Evolutionary conservation across 208 protist species (phyloP).

Genomic region (Acanthamoeba healyi): DNA sequence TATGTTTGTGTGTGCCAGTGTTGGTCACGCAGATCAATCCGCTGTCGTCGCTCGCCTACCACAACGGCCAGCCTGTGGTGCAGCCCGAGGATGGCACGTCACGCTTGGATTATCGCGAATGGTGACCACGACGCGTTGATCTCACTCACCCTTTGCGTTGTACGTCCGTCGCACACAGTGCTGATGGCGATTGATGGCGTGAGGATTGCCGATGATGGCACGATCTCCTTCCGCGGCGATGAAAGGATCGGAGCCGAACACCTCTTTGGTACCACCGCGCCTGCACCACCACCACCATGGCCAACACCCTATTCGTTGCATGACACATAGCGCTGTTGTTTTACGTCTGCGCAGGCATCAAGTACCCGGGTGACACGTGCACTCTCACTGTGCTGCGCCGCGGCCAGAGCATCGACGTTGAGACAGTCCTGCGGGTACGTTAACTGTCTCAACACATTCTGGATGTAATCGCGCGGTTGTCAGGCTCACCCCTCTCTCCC

Average conservation of each 20-base stretch:
- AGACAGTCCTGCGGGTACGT: slow-evolving; percentile 54
- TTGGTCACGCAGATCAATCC: slow-evolving; percentile 53
- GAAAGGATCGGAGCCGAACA: slow-evolving; percentile 60
- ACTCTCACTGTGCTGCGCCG: slow-evolving; percentile 32
- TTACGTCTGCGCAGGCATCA: neutral
- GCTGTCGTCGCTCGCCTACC: slow-evolving; percentile 30
- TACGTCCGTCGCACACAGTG: neutral
- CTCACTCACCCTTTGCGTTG: too few species aligned
- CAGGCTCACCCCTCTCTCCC: too few species aligned
- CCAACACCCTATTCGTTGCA: neutral
- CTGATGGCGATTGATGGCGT: slow-evolving; percentile 75
- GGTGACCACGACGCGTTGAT: too few species aligned
- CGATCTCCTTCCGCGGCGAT: slow-evolving; percentile 72
- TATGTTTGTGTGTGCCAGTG: neutral
- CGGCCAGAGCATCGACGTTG: slow-evolving; percentile 44
- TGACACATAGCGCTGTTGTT: neutral
- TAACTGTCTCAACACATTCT: too few species aligned
- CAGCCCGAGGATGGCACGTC: neutral
- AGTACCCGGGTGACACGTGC: slow-evolving; percentile 74
- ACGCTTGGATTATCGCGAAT: too few species aligned
- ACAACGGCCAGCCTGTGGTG: slow-evolving; percentile 9
- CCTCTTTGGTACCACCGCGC: slow-evolving; percentile 48
- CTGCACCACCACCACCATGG: neutral
- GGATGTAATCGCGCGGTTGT: too few species aligned
- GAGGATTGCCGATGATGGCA: slow-evolving; percentile 78